Evolutionary conservation across 2,329 filamentous ascomycete genomes (phyloP).

Genomic region (Fusarium sp.): DNA sequence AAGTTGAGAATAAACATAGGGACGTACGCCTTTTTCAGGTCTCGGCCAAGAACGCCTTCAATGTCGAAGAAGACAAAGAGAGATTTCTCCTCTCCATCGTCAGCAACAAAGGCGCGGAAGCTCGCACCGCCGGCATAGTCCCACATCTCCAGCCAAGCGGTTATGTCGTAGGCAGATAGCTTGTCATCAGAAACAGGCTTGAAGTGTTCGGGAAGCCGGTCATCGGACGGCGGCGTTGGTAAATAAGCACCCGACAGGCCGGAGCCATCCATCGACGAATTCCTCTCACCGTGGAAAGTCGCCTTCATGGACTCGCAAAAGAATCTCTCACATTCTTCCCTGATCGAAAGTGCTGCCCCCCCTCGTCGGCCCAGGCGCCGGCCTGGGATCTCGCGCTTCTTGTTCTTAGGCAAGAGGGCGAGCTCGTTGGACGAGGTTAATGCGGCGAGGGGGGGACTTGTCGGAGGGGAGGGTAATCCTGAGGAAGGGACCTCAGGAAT

Average conservation of each 20-base stretch:
- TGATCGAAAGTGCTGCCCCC: constrained; percentile 96
- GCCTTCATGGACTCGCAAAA: constrained; percentile 95
- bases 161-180: constrained; percentile 55
- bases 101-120: constrained; percentile 86
- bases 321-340: constrained; percentile 99
- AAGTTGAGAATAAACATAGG: not conserved
- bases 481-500: constrained; percentile 91
- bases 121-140: constrained; percentile 86
- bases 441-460: constrained; percentile 89
- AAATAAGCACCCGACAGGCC: constrained; percentile 81
- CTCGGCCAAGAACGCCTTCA: constrained; percentile 73
- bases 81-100: constrained; percentile 75
- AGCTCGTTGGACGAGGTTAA: constrained; percentile 75
- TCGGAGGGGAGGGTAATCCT: constrained; percentile 85
- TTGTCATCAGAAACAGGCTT: constrained; percentile 47
- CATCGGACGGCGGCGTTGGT: constrained; percentile 66
- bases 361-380: constrained; percentile 69
- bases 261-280: constrained; percentile 79
- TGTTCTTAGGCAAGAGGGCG: constrained; percentile 69
- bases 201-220: constrained; percentile 54
- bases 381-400: constrained; percentile 57
- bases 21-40: constrained; percentile 87
- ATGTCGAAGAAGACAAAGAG: constrained; percentile 90
- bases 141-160: constrained; percentile 80
- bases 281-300: constrained; percentile 97